Base-by-base conservation (phyloP, 495 filamentous ascomycete species). In the Penicillium nucicola region DNA sequence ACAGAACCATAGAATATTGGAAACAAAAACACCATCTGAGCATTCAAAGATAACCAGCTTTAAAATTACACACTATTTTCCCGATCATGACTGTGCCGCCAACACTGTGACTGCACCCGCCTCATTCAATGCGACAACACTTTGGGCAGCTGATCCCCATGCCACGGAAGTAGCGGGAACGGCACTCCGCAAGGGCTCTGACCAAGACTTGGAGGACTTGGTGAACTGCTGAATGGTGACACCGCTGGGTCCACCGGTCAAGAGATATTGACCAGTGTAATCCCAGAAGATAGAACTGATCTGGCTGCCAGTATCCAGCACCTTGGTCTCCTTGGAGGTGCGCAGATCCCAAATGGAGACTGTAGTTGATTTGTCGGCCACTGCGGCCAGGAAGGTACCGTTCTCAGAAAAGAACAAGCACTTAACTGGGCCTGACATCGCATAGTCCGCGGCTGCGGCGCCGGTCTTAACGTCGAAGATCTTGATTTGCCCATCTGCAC, bases 351-450 rank as follows among this genome's bases (percentile, higher is more conserved):
- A 97, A 51, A 98, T 84, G 7, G 84, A 84, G 43, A 96, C 84
- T 14, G 76, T 84, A 7, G 83, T 87, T 40, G 87, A 85, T 17
- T 84, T 84, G 57, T 86, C 82, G 18, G 80, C 80, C 13, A 84
- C 82, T 1, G 88, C 82, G 9, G 95, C 93, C 55, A 98, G 83
- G 86, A 90, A 97, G 52, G 85, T 92, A n/a, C 93, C 93, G 53
- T 97, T 98, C 68, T 98, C 95, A 0, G 92, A 97, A 74, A 98
- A 98, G 55, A 83, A 75, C 6, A 98, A 69, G 23, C 81, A 78
- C 57, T 84, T 81, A 23, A 96, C 79, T 0, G 89, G 80, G 2
- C 81, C 81, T 4, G 79, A 76, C 48, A 86, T 75, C 11, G 77
- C 70, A 65, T 92, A 92, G 58, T 76, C 79, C 13, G 88, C 88